These are phyloP conservation scores for Aschersonia sp. DNA, from an alignment of 2,329 filamentous ascomycete species.

Conservation along the genomic window DNA sequence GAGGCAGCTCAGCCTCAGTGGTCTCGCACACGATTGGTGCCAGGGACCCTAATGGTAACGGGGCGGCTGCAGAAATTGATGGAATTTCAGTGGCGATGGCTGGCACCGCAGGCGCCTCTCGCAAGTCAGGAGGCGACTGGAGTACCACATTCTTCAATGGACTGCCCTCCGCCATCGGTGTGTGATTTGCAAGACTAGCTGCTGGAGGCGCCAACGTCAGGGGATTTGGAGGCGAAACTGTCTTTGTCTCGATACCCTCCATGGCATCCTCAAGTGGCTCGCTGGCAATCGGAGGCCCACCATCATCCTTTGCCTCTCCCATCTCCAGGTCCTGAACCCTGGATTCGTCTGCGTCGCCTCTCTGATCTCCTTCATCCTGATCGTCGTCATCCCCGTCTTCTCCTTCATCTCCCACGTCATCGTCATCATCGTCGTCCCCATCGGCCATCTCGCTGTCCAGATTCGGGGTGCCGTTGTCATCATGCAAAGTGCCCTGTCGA, in stretches of 20 bases:
- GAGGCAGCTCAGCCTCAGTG: constrained; percentile 4
- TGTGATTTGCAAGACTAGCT: constrained; percentile 11
- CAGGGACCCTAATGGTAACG: constrained; percentile 3
- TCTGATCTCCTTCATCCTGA: constrained; percentile 31
- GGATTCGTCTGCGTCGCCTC: constrained; percentile 25
- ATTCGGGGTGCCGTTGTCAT: constrained; percentile 27
- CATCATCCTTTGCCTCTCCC: constrained; percentile 17
- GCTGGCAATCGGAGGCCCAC: constrained; percentile 9
- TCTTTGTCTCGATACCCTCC: constrained; percentile 10
- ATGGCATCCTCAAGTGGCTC: constrained; percentile 12
- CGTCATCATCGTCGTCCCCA: constrained; percentile 28
- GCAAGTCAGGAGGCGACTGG: constrained; percentile 27
- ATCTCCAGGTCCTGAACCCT: constrained; percentile 22
- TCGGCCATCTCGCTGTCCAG: constrained; percentile 41
- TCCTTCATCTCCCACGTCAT: constrained; percentile 32
- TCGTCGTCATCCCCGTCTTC: constrained; percentile 32
- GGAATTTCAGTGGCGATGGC: neutral
- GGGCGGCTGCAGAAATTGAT: neutral
- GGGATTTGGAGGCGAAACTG: constrained; percentile 13
- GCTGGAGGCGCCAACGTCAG: constrained; percentile 17
- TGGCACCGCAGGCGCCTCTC: constrained; percentile 1
- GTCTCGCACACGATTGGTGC: neutral
- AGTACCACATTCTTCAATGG: constrained; percentile 37
- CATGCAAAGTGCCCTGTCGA: constrained; percentile 23
- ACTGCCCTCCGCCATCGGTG: constrained; percentile 30